Evolutionary conservation across 306 rosid species (phyloP).

Genomic region (Sophora flavescens): DNA sequence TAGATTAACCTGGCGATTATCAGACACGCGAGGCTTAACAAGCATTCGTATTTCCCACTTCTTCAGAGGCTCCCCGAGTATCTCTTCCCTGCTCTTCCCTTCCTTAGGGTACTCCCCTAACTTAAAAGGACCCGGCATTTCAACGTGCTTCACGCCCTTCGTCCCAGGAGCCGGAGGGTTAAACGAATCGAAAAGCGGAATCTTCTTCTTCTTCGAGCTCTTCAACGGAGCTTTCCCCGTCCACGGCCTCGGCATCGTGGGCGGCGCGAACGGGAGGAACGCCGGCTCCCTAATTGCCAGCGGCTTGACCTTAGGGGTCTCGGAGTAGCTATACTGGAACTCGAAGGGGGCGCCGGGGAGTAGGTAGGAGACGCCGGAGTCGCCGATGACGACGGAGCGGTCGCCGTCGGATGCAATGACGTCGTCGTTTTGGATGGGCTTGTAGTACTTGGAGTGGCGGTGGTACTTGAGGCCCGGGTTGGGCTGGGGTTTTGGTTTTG

Average conservation of each 20-base stretch:
- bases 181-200: slow-evolving; percentile 74
- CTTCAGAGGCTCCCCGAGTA: slow-evolving; percentile 86
- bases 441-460: slow-evolving; percentile 76
- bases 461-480: slow-evolving; percentile 76
- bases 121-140: slow-evolving; percentile 77
- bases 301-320: slow-evolving; percentile 89
- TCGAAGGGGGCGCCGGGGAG: slow-evolving; percentile 97
- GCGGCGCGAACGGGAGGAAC: slow-evolving; percentile 86
- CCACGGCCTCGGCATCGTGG: slow-evolving; percentile 96
- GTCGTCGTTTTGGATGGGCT: slow-evolving; percentile 63
- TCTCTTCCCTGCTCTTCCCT: slow-evolving; percentile 70
- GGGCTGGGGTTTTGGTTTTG: slow-evolving; percentile 31
- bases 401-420: slow-evolving; percentile 69
- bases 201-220: slow-evolving; percentile 66
- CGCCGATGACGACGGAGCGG: slow-evolving; percentile 81
- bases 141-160: slow-evolving; percentile 67
- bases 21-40: slow-evolving; percentile 60
- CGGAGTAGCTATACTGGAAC: slow-evolving; percentile 93
- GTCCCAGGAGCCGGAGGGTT: slow-evolving; percentile 59
- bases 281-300: slow-evolving; percentile 93
- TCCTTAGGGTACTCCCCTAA: slow-evolving; percentile 61
- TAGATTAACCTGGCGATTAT: slow-evolving; percentile 93
- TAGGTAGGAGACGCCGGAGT: slow-evolving; percentile 82
- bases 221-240: slow-evolving; percentile 94
- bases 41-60: slow-evolving; percentile 83